These are phyloP conservation scores for Gillenia trifoliata DNA, from an alignment of 306 rosid genomes.

Conservation along the genomic window DNA sequence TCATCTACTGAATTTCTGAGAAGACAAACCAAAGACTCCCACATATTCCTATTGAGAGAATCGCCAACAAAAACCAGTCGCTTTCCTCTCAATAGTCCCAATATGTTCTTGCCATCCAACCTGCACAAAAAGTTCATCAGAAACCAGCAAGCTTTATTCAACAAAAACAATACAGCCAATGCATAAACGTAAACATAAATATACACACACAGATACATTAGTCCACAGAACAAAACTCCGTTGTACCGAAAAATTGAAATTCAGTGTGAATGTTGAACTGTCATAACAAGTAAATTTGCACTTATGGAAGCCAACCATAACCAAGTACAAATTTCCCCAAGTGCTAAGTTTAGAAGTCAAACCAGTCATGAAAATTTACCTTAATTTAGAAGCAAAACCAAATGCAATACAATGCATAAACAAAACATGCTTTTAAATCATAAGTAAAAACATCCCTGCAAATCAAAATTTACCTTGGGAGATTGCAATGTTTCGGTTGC, in stretches of 20 bases:
- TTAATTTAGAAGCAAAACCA: neutral
- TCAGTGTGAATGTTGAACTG: neutral
- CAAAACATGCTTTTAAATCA: neutral
- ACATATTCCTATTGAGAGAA: constrained; percentile 26
- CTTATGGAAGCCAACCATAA: neutral
- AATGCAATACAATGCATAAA: neutral
- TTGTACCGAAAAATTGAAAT: neutral
- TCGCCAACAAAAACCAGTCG: constrained; percentile 25
- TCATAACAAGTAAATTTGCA: neutral
- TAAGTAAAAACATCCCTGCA: neutral
- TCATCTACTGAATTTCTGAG: constrained; percentile 18
- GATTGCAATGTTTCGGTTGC: constrained; percentile 19
- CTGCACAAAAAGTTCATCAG: constrained; percentile 10
- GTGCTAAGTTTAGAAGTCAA: neutral
- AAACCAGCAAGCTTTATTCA: neutral
- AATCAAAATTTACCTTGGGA: constrained; percentile 14
- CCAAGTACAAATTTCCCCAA: neutral
- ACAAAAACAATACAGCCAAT: neutral
- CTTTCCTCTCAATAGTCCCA: constrained; percentile 23
- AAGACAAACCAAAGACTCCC: constrained; percentile 26
- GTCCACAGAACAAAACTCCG: neutral
- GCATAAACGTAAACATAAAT: neutral
- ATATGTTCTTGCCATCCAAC: constrained; percentile 12
- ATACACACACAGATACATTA: neutral
- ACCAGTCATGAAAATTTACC: neutral